phyloP scores from a whole-genome alignment of 2,329 filamentous ascomycete genomes.

The Nectriaceae sp. region DNA sequence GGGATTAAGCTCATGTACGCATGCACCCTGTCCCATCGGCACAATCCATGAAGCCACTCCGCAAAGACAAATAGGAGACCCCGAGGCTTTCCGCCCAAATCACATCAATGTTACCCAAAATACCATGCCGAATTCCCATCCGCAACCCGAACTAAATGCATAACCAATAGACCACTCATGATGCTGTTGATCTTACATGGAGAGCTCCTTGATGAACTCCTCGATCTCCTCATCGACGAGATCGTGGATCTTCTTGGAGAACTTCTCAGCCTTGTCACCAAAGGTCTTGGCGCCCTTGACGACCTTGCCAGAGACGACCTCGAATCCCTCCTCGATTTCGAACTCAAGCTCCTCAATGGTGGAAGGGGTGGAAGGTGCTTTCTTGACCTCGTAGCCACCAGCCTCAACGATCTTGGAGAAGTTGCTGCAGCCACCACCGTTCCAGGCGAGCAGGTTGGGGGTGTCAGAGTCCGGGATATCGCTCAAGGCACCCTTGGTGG shows the following conservation, averaged over 20 bases:
- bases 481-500: slow-evolving; percentile 74
- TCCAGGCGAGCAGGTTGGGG: slow-evolving; percentile 96
- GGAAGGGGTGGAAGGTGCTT: slow-evolving; percentile 46
- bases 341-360: slow-evolving; percentile 62
- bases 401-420: slow-evolving; percentile 78
- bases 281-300: slow-evolving; percentile 55
- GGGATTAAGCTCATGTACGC: slow-evolving; percentile 7
- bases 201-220: slow-evolving; percentile 58
- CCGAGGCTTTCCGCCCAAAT: slow-evolving; percentile 16
- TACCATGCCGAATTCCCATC: slow-evolving; percentile 22
- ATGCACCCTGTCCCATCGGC: slow-evolving; percentile 7
- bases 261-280: slow-evolving; percentile 59
- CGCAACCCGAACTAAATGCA: slow-evolving; percentile 26
- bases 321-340: slow-evolving; percentile 62
- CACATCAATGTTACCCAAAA: slow-evolving; percentile 30
- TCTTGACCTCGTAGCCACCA: slow-evolving; percentile 67
- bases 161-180: slow-evolving; percentile 27
- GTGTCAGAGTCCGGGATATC: slow-evolving; percentile 80
- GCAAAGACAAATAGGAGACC: slow-evolving; percentile 19
- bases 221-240: slow-evolving; percentile 63
- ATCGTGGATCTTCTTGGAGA: slow-evolving; percentile 64
- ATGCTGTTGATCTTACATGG: slow-evolving; percentile 34
- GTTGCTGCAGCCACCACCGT: slow-evolving; percentile 94
- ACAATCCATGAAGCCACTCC: slow-evolving; percentile 15
- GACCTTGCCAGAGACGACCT: slow-evolving; percentile 57